Percentiles rank a stretch among this genome's conserved stretches.
Conservation (phyloP, 345 rosid genomes). For the Citrus hindsii region DNA sequence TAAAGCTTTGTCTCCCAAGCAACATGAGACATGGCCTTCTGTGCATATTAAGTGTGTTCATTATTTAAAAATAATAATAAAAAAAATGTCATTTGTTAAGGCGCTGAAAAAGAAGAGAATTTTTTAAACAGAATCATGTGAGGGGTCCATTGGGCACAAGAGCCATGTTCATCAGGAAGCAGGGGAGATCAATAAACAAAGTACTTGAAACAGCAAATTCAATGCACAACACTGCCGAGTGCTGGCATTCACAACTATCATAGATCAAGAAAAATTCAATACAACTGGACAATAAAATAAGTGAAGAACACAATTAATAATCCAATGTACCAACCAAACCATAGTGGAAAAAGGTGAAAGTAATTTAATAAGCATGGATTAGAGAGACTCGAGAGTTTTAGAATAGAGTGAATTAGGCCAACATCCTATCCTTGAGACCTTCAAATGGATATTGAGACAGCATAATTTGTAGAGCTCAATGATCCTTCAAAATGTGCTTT, state of each 20-base stretch:
- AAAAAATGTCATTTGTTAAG: background rate
- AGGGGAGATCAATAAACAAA: constrained; percentile 10
- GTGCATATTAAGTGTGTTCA: constrained; percentile 15
- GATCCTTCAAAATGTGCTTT: background rate
- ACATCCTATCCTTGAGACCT: background rate
- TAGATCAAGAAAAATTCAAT: background rate
- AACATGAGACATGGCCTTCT: constrained; percentile 24
- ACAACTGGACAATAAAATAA: background rate
- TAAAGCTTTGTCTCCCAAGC: constrained; percentile 5
- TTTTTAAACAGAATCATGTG: constrained; percentile 24
- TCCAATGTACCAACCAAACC: constrained; percentile 13
- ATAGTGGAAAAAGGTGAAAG: constrained; percentile 7
- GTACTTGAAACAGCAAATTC: constrained; percentile 17
- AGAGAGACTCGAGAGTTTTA: background rate
- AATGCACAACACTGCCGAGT: constrained; percentile 16
- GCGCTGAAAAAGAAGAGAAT: constrained; percentile 13
- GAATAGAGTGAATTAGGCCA: constrained; percentile 15
- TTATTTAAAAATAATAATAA: too few species aligned
- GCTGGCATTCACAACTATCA: background rate
- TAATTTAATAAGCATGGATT: background rate
- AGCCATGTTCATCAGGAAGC: constrained; percentile 47
- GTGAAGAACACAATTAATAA: background rate
- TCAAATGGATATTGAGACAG: background rate
- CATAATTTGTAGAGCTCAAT: background rate
- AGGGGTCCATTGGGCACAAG: constrained; percentile 40